A percentile compares a stretch with the other conserved stretches of the same genome.
Evolutionary conservation across 192 early-diverging fungal species (phyloP).

Genomic region (Gorgonomyces haynaldii): DNA sequence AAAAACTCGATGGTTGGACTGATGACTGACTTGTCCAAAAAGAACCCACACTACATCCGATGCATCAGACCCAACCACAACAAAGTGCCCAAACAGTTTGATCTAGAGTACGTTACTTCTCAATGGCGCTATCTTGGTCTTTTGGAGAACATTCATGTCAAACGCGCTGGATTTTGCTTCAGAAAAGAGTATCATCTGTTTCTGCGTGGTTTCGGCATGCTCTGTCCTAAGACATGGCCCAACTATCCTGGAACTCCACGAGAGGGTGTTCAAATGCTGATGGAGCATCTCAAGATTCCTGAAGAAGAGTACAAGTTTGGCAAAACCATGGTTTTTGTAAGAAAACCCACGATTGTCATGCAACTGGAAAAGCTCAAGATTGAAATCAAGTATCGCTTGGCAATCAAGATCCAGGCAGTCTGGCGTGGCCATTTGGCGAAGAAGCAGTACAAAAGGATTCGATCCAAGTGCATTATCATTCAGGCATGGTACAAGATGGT

Average conservation of each 20-base stretch:
- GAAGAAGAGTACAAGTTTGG: constrained; percentile 91
- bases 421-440: constrained; percentile 54
- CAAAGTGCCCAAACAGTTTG: constrained; percentile 83
- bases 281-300: constrained; percentile 54
- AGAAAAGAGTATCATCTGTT: constrained; percentile 81
- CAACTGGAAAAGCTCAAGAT: constrained; percentile 78
- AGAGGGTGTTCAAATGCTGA: constrained; percentile 29
- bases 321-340: constrained; percentile 94
- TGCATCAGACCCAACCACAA: constrained; percentile 98
- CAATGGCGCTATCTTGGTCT: constrained; percentile 93
- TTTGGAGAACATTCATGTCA: constrained; percentile 95
- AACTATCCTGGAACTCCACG: constrained; percentile 40
- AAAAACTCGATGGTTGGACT: constrained; percentile 82
- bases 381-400: constrained; percentile 67
- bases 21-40: constrained; percentile 87
- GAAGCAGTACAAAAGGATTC: constrained; percentile 37
- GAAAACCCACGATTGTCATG: constrained; percentile 77
- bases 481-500: constrained; percentile 74
- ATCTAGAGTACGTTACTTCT: constrained; percentile 82
- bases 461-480: constrained; percentile 51
- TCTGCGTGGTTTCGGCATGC: constrained; percentile 62
- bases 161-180: constrained; percentile 91
- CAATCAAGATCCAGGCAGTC: constrained; percentile 64
- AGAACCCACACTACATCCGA: constrained; percentile 93
- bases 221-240: constrained; percentile 35